Conservation (phyloP, 257 asterid species). For the Solanum verrucosum region DNA sequence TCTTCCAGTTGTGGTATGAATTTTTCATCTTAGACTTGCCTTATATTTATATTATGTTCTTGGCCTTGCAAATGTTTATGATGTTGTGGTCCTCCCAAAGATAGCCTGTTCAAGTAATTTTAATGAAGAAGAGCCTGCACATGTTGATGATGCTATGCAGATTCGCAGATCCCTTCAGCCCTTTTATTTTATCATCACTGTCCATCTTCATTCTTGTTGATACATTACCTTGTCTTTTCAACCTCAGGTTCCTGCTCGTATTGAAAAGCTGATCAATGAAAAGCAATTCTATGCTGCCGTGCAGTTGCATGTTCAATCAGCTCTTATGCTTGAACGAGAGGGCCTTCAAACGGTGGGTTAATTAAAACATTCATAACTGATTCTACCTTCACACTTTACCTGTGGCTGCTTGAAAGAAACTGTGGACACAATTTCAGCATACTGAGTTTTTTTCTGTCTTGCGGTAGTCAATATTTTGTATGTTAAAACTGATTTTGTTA, state of each 20-base stretch:
- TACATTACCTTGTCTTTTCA: slow-evolving; percentile 15
- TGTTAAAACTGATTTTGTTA: neutral
- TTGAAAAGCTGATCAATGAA: slow-evolving; percentile 86
- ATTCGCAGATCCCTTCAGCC: neutral
- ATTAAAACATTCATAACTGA: neutral
- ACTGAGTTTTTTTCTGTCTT: neutral
- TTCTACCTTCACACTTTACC: neutral
- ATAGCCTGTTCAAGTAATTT: neutral
- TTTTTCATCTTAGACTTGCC: neutral
- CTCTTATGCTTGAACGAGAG: slow-evolving; percentile 92
- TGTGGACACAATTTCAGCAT: neutral
- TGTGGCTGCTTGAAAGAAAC: neutral
- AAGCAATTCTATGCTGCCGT: slow-evolving; percentile 97
- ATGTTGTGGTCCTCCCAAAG: neutral
- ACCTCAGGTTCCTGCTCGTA: slow-evolving; percentile 83
- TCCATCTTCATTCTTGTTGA: neutral
- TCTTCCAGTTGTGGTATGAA: neutral
- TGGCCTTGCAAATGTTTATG: neutral
- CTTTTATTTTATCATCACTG: neutral
- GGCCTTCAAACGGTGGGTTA: slow-evolving; percentile 93
- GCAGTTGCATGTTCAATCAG: slow-evolving; percentile 83
- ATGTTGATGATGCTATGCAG: neutral
- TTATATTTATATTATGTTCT: neutral
- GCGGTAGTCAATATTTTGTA: neutral
- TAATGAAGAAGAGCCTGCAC: neutral